Evolutionary conservation across 2,329 filamentous ascomycete species (phyloP), one percentile per base, ranked within the genome.

Genomic region (Aureobasidium vineae): DNA sequence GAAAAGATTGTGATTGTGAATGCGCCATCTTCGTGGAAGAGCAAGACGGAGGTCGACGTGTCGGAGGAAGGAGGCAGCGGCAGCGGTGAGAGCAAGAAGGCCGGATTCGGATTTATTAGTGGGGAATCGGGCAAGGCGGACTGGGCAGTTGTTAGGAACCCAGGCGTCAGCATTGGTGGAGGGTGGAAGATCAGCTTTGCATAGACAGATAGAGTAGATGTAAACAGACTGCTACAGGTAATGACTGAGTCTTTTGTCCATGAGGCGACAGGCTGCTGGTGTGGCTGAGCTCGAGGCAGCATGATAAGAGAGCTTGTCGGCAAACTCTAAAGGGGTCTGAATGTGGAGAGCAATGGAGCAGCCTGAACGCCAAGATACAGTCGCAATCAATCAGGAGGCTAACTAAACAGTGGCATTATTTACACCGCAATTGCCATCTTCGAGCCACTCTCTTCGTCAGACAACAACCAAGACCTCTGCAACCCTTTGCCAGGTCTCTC

Each of bases 1-100:
- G 92, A 97, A 80, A 92, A 90, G 79, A 85, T 98, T 65, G 82
- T 98, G 54, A 73, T 99, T 57, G 87, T 98, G 23, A 91, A 91
- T 52, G 91, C 91, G 2, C 90, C 92, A 0, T 81, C 83, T 40
- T 78, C 80, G 23, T 97, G 92, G 93, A 84, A 84, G 69, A 80
- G 79, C 57, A 89, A 86, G 80, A 78, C 75, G n/a, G 79, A 85
- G 74, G 85, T 86, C 3, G 83, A 86, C n/a, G 82, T 88, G 67
- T 82, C 90, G 72, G 91, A 88, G 75, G 81, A 85, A 71, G 33
- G 79, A 77, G 43, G 79, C 79, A 70, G 80, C 76, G 73, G 79
- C 75, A 71, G 76, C 66, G 67, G 74, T 66, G 69, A 78, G 50
- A 76, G 73, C 68, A 79, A 77, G 68, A 79, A 84, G 75, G 84